These are phyloP conservation scores for Amaranthus palmeri DNA, from an alignment of 148 eudicot species.

Conservation along the genomic window DNA sequence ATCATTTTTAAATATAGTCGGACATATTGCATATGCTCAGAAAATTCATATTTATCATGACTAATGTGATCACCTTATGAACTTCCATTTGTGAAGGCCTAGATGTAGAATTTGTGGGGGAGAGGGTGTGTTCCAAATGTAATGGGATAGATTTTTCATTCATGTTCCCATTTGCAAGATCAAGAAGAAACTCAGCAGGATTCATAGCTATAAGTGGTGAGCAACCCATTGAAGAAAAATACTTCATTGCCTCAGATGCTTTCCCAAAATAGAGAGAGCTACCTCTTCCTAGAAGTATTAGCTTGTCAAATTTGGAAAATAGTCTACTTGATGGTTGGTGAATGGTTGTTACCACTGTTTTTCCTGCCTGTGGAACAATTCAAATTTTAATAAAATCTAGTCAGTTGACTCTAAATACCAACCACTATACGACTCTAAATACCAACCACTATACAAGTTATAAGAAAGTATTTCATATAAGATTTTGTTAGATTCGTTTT, in stretches of 20 bases:
- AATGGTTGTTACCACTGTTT: slow-evolving; percentile 32
- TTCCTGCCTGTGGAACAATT: slow-evolving; percentile 13
- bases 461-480: too few species aligned
- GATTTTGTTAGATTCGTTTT: too few species aligned
- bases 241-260: slow-evolving; percentile 28
- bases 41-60: too few species aligned
- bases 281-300: slow-evolving; percentile 31
- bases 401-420: too few species aligned
- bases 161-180: slow-evolving; percentile 32
- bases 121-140: slow-evolving; percentile 11
- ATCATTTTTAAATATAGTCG: too few species aligned
- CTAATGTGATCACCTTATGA: slow-evolving; percentile 21
- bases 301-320: slow-evolving; percentile 26
- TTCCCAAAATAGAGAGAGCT: slow-evolving; percentile 29
- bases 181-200: slow-evolving; percentile 33
- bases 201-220: slow-evolving; percentile 30
- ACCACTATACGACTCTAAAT: too few species aligned
- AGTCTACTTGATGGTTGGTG: slow-evolving; percentile 34
- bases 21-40: too few species aligned
- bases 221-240: slow-evolving; percentile 28
- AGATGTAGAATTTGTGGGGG: not conserved
- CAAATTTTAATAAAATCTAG: not conserved
- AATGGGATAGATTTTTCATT: slow-evolving; percentile 30
- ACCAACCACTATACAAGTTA: too few species aligned
- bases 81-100: slow-evolving; percentile 24